These are phyloP conservation scores for Colletotrichum sp. DNA, from an alignment of 2,329 filamentous ascomycete genomes.

Conservation along the genomic window DNA sequence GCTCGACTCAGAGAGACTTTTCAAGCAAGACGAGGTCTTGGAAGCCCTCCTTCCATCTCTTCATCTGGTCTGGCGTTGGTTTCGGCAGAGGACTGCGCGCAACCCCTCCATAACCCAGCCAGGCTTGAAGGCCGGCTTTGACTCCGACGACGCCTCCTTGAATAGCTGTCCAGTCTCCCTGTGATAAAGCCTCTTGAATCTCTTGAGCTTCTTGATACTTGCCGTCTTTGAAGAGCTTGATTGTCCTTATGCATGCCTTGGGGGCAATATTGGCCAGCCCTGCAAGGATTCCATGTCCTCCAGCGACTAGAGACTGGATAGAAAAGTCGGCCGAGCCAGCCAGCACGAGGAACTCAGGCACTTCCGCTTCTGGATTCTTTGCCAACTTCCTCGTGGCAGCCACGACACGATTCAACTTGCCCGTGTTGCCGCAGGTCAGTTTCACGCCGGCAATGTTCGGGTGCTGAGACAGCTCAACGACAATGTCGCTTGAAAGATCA, in stretches of 20 bases:
- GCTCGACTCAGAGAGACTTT: slow-evolving; percentile 43
- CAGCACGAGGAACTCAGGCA: slow-evolving; percentile 68
- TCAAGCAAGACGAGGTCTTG: slow-evolving; percentile 56
- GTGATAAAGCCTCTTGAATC: slow-evolving; percentile 59
- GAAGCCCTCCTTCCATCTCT: slow-evolving; percentile 60
- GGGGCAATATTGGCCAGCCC: slow-evolving; percentile 76
- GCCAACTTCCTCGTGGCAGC: slow-evolving; percentile 56
- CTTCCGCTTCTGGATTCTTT: slow-evolving; percentile 32
- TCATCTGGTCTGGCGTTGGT: slow-evolving; percentile 52
- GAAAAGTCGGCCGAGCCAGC: slow-evolving; percentile 77
- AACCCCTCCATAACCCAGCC: slow-evolving; percentile 69
- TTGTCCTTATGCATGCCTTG: slow-evolving; percentile 64
- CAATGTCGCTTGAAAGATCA: slow-evolving; percentile 67
- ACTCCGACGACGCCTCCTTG: slow-evolving; percentile 74
- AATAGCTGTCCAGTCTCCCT: slow-evolving; percentile 75
- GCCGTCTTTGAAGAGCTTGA: slow-evolving; percentile 64
- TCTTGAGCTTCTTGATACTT: slow-evolving; percentile 60
- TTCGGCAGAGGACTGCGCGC: slow-evolving; percentile 51
- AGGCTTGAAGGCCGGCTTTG: slow-evolving; percentile 70
- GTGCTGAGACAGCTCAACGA: slow-evolving; percentile 63
- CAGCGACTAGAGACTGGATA: slow-evolving; percentile 69
- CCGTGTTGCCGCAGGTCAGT: slow-evolving; percentile 73
- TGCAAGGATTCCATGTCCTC: slow-evolving; percentile 73
- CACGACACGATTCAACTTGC: slow-evolving; percentile 68
- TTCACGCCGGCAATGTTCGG: slow-evolving; percentile 73